Conservation (phyloP, 306 rosid genomes). For the Hylodesmum podocarpum region DNA sequence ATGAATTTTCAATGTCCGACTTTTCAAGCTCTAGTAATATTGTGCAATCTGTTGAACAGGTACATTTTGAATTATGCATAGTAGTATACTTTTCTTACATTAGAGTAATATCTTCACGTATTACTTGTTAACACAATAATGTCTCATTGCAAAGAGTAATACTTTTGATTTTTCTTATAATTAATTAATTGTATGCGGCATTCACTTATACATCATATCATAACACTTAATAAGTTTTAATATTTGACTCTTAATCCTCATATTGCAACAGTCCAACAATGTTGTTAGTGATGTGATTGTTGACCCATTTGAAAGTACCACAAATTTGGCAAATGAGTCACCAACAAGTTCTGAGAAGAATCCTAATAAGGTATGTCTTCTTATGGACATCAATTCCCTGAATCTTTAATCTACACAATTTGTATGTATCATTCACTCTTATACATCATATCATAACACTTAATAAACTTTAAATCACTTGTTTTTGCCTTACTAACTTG, state of each 20-base stretch:
- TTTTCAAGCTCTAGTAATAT: background rate
- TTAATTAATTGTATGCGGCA: background rate
- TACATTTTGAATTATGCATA: background rate
- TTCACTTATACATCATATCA: background rate
- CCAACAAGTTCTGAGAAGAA: background rate
- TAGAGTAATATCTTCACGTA: background rate
- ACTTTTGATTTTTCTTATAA: background rate
- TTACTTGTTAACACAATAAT: background rate
- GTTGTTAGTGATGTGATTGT: background rate
- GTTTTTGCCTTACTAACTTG: no score
- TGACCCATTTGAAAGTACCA: background rate
- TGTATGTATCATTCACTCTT: no score
- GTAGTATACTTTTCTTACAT: no score
- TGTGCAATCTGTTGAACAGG: conserved; percentile 37
- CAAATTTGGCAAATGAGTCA: background rate
- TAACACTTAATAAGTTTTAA: background rate
- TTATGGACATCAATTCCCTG: no score
- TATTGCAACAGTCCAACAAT: background rate
- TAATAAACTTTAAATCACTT: no score
- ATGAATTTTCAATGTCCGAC: background rate
- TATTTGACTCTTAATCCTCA: background rate
- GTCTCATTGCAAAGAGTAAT: background rate
- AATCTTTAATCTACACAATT: no score
- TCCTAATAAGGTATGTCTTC: conserved; percentile 12
- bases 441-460: no score